Evolutionary conservation across 228 moss, liverwort and hornwort genomes (phyloP), one percentile per base, ranked within the genome.

Genomic region (Sphagnum fallax): DNA sequence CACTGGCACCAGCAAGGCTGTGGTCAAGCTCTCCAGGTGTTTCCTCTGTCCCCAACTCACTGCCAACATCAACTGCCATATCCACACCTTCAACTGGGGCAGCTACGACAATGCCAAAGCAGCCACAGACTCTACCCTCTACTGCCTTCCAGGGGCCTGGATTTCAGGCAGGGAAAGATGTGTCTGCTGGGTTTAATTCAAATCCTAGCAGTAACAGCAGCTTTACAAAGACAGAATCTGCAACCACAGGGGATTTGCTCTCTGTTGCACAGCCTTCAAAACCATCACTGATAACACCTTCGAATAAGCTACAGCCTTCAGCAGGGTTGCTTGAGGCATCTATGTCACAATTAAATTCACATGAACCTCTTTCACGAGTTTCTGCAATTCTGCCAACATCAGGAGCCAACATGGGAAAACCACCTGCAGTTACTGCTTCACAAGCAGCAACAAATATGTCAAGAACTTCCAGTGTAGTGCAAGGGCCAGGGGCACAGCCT

Each of bases 151-250:
- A 74, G 61, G 79, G 77, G 59, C 73, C 73, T 47, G 67, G 69
- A 10, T 77, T 84, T 68, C 78, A 82, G 64, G 66, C 71, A 13
- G 88, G 87, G 48, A 66, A 85, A 13, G 88, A 92, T 66, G 75
- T 87, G 62, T 83, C 85, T 75, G 64, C 75, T 70, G 87, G 79
- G 75, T 75, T 87, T 18, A 89, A 81, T 68, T 71, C 92, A 57
- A 79, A 66, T 18, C 65, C 82, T 14, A 8, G 67, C 51, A 65
- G 49, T 65, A 80, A 65, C 8, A 69, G 75, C 72, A 76, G 50
- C 66, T 69, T 74, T 62, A 65, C 71, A 57, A 69, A 57, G 53
- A 72, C 78, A 60, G 87, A 80, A 67, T 65, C 80, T 32, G 72
- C 75, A 6, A 67, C 79, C 72, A 83, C 67, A 5, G 81, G 50